Base-by-base conservation (phyloP, 2,329 filamentous ascomycete species). In the Emmonsia crescens region DNA sequence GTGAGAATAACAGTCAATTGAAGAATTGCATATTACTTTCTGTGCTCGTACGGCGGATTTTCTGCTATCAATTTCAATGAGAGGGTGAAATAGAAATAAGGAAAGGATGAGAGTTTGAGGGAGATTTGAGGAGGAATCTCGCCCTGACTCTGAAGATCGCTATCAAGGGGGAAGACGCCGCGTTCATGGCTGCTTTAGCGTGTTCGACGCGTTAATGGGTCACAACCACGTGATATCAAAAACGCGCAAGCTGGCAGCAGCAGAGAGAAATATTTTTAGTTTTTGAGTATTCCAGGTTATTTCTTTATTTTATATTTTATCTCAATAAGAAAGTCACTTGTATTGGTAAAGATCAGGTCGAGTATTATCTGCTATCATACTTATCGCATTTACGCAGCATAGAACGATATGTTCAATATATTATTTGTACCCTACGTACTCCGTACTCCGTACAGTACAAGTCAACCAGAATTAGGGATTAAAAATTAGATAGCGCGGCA, bases 131-230 rank as follows among this genome's bases (percentile, higher is more conserved):
- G n/a, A 14, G 19, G 38, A 16, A 40, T 56, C 21, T 14, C 12
- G 2, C 52, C 19, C n/a, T 33, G 19, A 21, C 14, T 10, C 51
- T 36, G 29, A 10, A 24, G 52, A 38, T 24, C 6, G 31, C 27
- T 16, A 14, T 55, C 33, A 16, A 38, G n/a, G 3, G 31, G 42
- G 52, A 19, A 40, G 52, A 56, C 52, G 52, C 1, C 3, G 14
- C 56, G 8, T 24, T 24, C 4, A 55, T 38, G 31, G 51, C 29
- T 36, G 24, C 29, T 49, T 60, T 61, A 54, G 60, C 69, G 72
- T 69, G 70, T 74, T 69, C 67, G 55, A 75, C 74, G 74, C 74
- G 74, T 76, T 71, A 67, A 75, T 71, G 73, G 70, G 63, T 62
- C 66, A 64, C 46, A 61, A 2, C 44, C 58, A 58, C 27, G 36